Percentiles rank a stretch among this genome's conserved stretches.
Conservation (phyloP, 2,329 filamentous ascomycete genomes). For the Aplosporella prunicola region DNA sequence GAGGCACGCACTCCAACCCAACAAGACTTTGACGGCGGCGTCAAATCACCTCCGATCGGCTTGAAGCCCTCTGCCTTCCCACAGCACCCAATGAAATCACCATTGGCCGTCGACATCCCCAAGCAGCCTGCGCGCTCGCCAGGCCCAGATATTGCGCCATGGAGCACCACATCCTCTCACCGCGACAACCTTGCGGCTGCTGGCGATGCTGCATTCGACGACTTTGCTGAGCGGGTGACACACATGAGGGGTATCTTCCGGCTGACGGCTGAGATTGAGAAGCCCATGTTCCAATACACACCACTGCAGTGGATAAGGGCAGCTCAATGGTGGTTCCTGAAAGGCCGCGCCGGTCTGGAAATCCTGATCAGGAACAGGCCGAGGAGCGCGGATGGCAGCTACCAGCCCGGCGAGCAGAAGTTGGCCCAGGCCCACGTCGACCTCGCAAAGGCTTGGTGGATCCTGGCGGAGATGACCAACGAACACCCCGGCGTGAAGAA, state of each 20-base stretch:
- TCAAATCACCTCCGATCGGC: background rate
- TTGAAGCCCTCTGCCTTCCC: too few relatives aligned
- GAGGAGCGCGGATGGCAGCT: constrained; percentile 41
- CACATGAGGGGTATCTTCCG: constrained; percentile 70
- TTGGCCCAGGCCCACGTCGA: constrained; percentile 73
- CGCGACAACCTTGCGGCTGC: constrained; percentile 5
- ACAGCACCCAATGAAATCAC: too few relatives aligned
- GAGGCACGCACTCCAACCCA: constrained; percentile 6
- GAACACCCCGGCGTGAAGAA: constrained; percentile 23
- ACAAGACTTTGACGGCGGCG: constrained; percentile 7
- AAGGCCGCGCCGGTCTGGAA: constrained; percentile 69
- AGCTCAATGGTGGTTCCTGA: constrained; percentile 83
- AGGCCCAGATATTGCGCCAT: constrained; percentile 3
- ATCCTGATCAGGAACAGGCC: constrained; percentile 57
- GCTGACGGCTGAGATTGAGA: constrained; percentile 64
- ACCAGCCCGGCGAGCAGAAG: constrained; percentile 35
- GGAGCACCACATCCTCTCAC: constrained; percentile 8
- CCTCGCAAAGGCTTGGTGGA: constrained; percentile 77
- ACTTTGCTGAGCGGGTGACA: constrained; percentile 61
- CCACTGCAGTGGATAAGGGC: constrained; percentile 61
- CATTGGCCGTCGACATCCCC: constrained; percentile 9
- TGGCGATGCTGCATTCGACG: constrained; percentile 45
- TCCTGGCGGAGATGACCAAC: constrained; percentile 40
- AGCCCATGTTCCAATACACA: constrained; percentile 53
- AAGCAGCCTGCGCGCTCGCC: constrained; percentile 9